phyloP scores from a whole-genome alignment of 306 rosid species.

The Lathyrus aphaca region DNA sequence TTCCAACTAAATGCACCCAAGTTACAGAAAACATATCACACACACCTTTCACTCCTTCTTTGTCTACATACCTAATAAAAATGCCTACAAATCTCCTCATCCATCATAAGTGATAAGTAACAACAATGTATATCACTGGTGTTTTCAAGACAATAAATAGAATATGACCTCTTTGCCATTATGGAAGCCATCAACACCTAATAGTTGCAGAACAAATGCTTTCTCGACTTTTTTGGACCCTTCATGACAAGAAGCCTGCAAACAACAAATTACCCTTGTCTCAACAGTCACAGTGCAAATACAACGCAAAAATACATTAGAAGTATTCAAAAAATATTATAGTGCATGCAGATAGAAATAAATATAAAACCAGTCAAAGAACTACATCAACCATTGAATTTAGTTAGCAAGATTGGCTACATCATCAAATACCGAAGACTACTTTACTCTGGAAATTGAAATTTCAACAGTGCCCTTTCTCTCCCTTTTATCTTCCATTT shows the following conservation, averaged over 20 bases:
- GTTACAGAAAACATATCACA: slow-evolving; percentile 22
- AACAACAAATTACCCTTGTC: slow-evolving; percentile 29
- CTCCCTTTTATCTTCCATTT: slow-evolving; percentile 29
- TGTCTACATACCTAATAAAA: slow-evolving; percentile 11
- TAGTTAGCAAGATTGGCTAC: slow-evolving; percentile 5
- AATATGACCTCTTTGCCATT: slow-evolving; percentile 74
- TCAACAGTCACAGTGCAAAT: slow-evolving; percentile 31
- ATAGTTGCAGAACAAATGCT: slow-evolving; percentile 81
- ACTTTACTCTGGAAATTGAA: background rate
- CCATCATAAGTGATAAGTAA: slow-evolving; percentile 11
- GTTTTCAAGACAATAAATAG: slow-evolving; percentile 29
- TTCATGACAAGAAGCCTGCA: slow-evolving; percentile 77
- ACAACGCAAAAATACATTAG: slow-evolving; percentile 2
- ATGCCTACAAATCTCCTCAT: background rate
- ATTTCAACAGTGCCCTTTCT: background rate
- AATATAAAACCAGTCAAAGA: background rate
- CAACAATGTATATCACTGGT: slow-evolving; percentile 4
- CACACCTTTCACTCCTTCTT: background rate
- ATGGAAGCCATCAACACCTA: slow-evolving; percentile 58
- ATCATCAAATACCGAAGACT: slow-evolving; percentile 25
- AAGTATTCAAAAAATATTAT: slow-evolving; percentile 1
- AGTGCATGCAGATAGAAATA: background rate
- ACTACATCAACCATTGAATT: slow-evolving; percentile 1
- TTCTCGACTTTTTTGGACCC: slow-evolving; percentile 78
- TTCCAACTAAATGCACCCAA: slow-evolving; percentile 26